Base-by-base conservation (phyloP, 176 grass and related monocot genomes). In the Eragrostis nindensis region DNA sequence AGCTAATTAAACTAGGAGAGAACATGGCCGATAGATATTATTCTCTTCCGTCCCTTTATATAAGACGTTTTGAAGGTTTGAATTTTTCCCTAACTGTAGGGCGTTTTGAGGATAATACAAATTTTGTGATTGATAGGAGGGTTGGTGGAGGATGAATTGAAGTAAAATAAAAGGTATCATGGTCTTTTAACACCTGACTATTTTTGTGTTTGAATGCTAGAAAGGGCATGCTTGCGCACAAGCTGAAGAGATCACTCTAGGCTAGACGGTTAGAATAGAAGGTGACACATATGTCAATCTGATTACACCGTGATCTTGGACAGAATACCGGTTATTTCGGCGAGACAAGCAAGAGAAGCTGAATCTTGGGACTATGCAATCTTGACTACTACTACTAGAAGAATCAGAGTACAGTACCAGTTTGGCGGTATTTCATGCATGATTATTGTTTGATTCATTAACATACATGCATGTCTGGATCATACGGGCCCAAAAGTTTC, bases 271-370 rank as follows among this genome's bases (percentile, higher is more conserved):
- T n/a, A 0, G 42, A n/a, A n/a, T 26, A 69, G 63, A 70, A 77
- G 64, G 67, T 9, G 83, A 62, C 75, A 71, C 21, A 43, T 8
- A 71, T 42, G 32, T 65, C 41, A 27, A 71, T 78, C 55, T 85
- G 44, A 59, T 55, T 65, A 30, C 45, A 52, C 30, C 19, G 11
- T 62, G 52, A 25, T 7, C 30, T 49, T 36, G 14, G 79, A 70
- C 85, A 71, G 65, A 64, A 64, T 45, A 44, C 65, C 85, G 79
- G 36, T 62, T 62, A 71, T 87, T 36, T 41, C 65, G 85, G 79
- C 5, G 18, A 76, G 79, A 87, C 85, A 87, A 82, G 54, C 55
- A 65, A 73, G 43, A 71, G 24, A 55, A 71, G 72, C 14, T 62
- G 22, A 71, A 63, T 13, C 64, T 82, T 44, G 64, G 43, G 71